Percentiles rank a stretch among this genome's conserved stretches.
Evolutionary conservation across 352 stramenopile species (phyloP).

Genomic region (Pythium phragmiticola): DNA sequence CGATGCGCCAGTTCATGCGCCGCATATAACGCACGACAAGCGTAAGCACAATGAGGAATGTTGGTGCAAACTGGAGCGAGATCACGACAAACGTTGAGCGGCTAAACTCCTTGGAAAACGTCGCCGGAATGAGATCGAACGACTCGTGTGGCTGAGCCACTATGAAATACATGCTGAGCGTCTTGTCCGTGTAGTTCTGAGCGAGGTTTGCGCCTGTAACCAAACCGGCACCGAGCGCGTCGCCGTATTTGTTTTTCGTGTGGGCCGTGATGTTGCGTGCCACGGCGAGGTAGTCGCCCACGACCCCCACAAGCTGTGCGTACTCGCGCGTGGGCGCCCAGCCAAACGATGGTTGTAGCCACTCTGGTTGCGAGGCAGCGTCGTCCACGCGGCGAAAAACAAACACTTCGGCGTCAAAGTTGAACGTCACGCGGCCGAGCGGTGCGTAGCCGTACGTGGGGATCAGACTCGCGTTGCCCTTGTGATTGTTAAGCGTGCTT

Average conservation of each 20-base stretch:
- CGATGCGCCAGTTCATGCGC: slow-evolving; percentile 80
- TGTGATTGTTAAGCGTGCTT: slow-evolving; percentile 74
- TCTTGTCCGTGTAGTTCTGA: slow-evolving; percentile 51
- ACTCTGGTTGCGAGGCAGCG: slow-evolving; percentile 51
- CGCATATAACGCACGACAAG: slow-evolving; percentile 61
- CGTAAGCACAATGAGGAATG: slow-evolving; percentile 42
- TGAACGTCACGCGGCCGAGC: slow-evolving; percentile 68
- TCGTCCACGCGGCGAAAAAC: slow-evolving; percentile 70
- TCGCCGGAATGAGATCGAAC: slow-evolving; percentile 46
- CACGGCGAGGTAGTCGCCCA: slow-evolving; percentile 62
- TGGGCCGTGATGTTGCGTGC: slow-evolving; percentile 59
- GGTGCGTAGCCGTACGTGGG: slow-evolving; percentile 51
- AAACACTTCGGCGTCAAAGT: slow-evolving; percentile 73
- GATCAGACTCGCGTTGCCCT: slow-evolving; percentile 60
- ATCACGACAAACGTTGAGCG: slow-evolving; percentile 54
- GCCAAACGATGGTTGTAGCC: slow-evolving; percentile 58
- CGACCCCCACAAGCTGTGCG: slow-evolving; percentile 55
- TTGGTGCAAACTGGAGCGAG: slow-evolving; percentile 48
- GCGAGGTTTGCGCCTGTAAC: slow-evolving; percentile 61
- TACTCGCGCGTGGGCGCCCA: slow-evolving; percentile 66
- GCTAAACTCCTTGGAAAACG: slow-evolving; percentile 84
- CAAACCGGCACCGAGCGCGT: slow-evolving; percentile 52
- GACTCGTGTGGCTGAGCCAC: slow-evolving; percentile 61
- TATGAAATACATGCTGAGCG: slow-evolving; percentile 85
- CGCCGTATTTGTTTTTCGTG: slow-evolving; percentile 73